Conservation (phyloP, 495 filamentous ascomycete genomes). For the Penicillium flavigenum region DNA sequence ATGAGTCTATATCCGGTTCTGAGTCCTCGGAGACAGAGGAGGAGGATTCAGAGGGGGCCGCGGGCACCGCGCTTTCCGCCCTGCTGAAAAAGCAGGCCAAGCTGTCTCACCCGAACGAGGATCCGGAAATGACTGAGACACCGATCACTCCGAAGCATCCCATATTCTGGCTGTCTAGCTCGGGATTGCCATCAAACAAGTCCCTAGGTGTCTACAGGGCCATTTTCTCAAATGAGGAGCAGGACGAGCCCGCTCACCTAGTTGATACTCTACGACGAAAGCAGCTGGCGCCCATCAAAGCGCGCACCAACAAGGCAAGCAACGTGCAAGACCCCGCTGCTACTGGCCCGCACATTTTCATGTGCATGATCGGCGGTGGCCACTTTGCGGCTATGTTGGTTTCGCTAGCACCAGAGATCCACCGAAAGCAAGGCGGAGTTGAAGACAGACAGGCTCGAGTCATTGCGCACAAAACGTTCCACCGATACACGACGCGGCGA, state of each 20-base stretch:
- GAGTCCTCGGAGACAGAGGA: conserved; percentile 58
- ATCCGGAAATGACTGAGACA: conserved; percentile 50
- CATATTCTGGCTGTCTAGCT: conserved; percentile 80
- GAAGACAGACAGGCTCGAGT: conserved; percentile 80
- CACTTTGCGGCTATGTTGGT: conserved; percentile 98
- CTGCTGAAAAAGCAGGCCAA: conserved; percentile 82
- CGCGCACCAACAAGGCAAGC: conserved; percentile 41
- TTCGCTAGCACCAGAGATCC: conserved; percentile 75
- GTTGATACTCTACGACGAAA: conserved; percentile 68
- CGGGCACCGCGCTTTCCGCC: conserved; percentile 65
- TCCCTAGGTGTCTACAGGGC: conserved; percentile 83
- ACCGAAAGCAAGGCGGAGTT: conserved; percentile 65
- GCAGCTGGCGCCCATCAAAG: conserved; percentile 65
- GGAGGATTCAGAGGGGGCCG: conserved; percentile 50
- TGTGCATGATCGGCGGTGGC: conserved; percentile 98
- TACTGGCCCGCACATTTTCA: conserved; percentile 78
- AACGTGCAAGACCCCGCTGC: conserved; percentile 53
- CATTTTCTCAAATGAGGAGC: conserved; percentile 72
- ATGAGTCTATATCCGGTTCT: conserved; percentile 90
- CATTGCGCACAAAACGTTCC: conserved; percentile 94
- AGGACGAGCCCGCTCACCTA: conserved; percentile 58
- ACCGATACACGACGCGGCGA: conserved; percentile 90
- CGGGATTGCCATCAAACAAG: conserved; percentile 69
- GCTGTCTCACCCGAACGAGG: conserved; percentile 54
- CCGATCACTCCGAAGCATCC: conserved; percentile 66